These are phyloP conservation scores for Cutaneotrichosporon sp. DNA, from an alignment of 1,284 basidiomycete species.

Conservation along the genomic window DNA sequence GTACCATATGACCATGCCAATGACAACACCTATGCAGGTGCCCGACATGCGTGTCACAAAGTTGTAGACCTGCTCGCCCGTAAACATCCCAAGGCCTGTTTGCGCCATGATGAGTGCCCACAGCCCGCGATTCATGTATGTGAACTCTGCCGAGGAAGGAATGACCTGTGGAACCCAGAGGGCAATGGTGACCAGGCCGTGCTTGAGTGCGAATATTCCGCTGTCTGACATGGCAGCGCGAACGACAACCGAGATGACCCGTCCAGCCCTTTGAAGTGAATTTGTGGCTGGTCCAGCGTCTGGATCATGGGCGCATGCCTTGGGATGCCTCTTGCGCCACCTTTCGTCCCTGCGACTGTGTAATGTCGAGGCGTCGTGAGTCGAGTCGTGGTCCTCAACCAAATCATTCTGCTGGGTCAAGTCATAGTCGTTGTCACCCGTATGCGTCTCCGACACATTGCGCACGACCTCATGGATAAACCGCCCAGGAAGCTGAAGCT, in stretches of 20 bases:
- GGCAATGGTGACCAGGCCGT: constrained; percentile 55
- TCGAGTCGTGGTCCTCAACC: background rate
- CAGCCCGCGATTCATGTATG: constrained; percentile 47
- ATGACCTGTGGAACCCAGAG: constrained; percentile 58
- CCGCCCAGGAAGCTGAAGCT: constrained; percentile 49
- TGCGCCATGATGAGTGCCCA: constrained; percentile 66
- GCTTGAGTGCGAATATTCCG: constrained; percentile 56
- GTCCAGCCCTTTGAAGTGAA: constrained; percentile 31
- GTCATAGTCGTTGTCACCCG: background rate
- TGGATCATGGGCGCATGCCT: constrained; percentile 23
- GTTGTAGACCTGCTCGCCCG: constrained; percentile 59
- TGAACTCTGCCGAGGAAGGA: constrained; percentile 46
- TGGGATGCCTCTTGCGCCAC: background rate
- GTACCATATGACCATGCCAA: constrained; percentile 58
- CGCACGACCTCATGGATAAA: constrained; percentile 46
- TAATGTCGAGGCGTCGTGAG: background rate
- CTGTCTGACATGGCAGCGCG: constrained; percentile 27
- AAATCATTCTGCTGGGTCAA: background rate
- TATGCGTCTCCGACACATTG: constrained; percentile 27
- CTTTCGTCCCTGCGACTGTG: background rate
- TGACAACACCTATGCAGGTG: constrained; percentile 49
- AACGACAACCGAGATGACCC: constrained; percentile 21
- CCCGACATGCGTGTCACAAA: constrained; percentile 54
- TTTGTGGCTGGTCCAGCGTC: constrained; percentile 43
- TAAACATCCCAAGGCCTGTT: constrained; percentile 58